phyloP scores from a whole-genome alignment of 305 asterid genomes.

The Ajuga reptans region DNA sequence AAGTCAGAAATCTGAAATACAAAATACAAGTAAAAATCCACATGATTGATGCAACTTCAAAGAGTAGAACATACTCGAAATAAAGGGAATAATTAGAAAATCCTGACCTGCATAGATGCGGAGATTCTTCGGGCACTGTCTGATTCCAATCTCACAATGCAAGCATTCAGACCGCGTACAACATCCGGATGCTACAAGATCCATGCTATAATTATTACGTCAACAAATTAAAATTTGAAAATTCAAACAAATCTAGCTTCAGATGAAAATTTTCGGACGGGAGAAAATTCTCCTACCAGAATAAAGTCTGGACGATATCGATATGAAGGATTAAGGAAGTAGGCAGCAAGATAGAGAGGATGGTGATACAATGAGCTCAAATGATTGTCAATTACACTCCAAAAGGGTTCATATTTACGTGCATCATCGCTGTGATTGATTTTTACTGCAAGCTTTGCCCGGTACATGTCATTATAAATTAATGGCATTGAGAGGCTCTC shows the following conservation, averaged over 20 bases:
- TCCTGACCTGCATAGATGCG: slow-evolving; percentile 83
- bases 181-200: slow-evolving; percentile 77
- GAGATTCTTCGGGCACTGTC: slow-evolving; percentile 72
- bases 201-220: slow-evolving; percentile 20
- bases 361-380: slow-evolving; percentile 73
- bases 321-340: slow-evolving; percentile 77
- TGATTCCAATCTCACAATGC: slow-evolving; percentile 74
- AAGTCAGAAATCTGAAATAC: slow-evolving; percentile 77
- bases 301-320: slow-evolving; percentile 76
- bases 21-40: slow-evolving; percentile 10
- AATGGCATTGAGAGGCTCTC: slow-evolving; percentile 74
- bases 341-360: slow-evolving; percentile 81
- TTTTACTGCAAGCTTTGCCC: slow-evolving; percentile 72
- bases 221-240: slow-evolving; percentile 13
- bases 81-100: slow-evolving; percentile 12
- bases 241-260: slow-evolving; percentile 3
- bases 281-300: slow-evolving; percentile 52
- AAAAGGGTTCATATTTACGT: slow-evolving; percentile 63
- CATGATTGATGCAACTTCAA: background rate
- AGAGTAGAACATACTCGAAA: background rate
- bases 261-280: slow-evolving; percentile 11
- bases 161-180: slow-evolving; percentile 82
- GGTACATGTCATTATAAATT: slow-evolving; percentile 62
- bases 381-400: slow-evolving; percentile 66
- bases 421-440: slow-evolving; percentile 62